Evolutionary conservation across 495 filamentous ascomycete species (phyloP).

Genomic region (Neohortaea acidophila): DNA sequence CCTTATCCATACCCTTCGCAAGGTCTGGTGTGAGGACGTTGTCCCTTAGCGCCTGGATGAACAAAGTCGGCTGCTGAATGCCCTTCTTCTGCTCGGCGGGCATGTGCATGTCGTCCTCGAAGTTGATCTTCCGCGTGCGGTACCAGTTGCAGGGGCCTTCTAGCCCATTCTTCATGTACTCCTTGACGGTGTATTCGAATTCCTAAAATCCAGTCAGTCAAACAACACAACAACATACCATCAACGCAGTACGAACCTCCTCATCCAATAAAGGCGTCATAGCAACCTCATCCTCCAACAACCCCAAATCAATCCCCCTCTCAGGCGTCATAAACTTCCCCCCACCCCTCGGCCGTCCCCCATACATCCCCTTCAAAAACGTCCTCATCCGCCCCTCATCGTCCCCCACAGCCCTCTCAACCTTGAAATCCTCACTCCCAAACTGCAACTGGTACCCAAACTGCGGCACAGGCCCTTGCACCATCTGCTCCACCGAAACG

Average conservation of each 20-base stretch:
- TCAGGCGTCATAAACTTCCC: constrained; percentile 38
- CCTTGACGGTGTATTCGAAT: constrained; percentile 56
- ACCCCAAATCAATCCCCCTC: constrained; percentile 42
- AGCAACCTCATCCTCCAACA: constrained; percentile 31
- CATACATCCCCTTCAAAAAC: constrained; percentile 57
- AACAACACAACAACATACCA: constrained; percentile 1
- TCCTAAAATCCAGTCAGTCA: constrained; percentile 32
- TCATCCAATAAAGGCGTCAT: constrained; percentile 42
- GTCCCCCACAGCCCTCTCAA: constrained; percentile 27
- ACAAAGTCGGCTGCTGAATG: constrained; percentile 55
- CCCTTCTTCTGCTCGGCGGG: constrained; percentile 6
- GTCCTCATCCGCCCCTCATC: constrained; percentile 53
- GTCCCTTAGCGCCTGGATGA: constrained; percentile 59
- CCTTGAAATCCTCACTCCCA: constrained; percentile 15
- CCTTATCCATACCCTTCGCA: constrained; percentile 49
- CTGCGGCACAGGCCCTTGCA: constrained; percentile 44
- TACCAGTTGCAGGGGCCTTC: constrained; percentile 78
- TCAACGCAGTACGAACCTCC: constrained; percentile 32
- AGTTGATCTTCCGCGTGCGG: constrained; percentile 52
- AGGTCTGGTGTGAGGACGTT: constrained; percentile 45
- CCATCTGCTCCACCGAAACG: constrained; percentile 38
- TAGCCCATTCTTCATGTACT: constrained; percentile 56
- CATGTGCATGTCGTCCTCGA: constrained; percentile 44
- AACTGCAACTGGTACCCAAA: constrained; percentile 77
- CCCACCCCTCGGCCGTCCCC: constrained; percentile 40